These are phyloP conservation scores for Arthrobotrys sphaeroides DNA, from an alignment of 2,329 filamentous ascomycete genomes.

Conservation along the genomic window DNA sequence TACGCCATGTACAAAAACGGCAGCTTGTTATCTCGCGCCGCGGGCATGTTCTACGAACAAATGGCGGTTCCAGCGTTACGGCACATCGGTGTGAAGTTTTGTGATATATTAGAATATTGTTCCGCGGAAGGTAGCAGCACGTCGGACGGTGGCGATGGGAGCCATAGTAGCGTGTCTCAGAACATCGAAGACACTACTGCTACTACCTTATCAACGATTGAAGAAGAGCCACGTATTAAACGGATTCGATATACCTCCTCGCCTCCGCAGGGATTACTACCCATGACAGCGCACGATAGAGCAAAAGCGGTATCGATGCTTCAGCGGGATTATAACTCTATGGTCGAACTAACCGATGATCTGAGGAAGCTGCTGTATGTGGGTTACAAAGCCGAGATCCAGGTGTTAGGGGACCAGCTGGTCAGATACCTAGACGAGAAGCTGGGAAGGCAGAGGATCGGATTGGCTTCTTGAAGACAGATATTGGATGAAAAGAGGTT, in stretches of 20 bases:
- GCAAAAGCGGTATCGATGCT: constrained; percentile 50
- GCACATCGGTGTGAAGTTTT: constrained; percentile 42
- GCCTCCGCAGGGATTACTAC: constrained; percentile 26
- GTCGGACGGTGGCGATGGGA: too few relatives aligned
- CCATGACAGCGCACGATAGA: constrained; percentile 39
- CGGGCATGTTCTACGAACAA: constrained; percentile 12
- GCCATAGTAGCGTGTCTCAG: not conserved
- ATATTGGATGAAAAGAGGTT: constrained; percentile 13
- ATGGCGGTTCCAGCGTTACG: constrained; percentile 39
- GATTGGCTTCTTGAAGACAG: constrained; percentile 12
- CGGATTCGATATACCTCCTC: constrained; percentile 14
- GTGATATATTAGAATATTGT: constrained; percentile 39
- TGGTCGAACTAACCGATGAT: constrained; percentile 22
- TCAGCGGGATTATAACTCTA: not conserved
- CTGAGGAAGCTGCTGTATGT: constrained; percentile 36
- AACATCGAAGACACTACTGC: not conserved
- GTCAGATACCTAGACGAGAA: constrained; percentile 49
- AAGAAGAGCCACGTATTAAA: constrained; percentile 23
- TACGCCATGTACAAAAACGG: constrained; percentile 77
- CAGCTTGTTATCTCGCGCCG: constrained; percentile 68
- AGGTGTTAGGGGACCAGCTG: constrained; percentile 44
- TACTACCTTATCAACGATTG: not conserved
- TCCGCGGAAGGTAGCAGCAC: constrained; percentile 1
- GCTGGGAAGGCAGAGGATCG: constrained; percentile 15
- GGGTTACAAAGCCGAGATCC: constrained; percentile 54